Conservation (phyloP, 2,329 filamentous ascomycete genomes). For the Exophiala viscosa region DNA sequence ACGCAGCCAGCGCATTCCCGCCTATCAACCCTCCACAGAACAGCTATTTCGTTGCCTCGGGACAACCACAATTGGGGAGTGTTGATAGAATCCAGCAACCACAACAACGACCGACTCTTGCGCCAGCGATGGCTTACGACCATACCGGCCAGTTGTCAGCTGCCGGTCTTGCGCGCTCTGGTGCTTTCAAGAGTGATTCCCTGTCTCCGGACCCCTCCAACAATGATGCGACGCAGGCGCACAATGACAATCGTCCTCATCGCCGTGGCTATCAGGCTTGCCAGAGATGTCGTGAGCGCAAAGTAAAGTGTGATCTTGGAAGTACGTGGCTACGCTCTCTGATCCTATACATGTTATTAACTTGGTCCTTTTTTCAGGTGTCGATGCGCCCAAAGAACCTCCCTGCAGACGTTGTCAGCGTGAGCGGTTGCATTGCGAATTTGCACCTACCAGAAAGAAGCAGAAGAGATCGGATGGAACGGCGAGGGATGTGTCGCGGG, state of each 20-base stretch:
- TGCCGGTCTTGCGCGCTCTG: constrained; percentile 1
- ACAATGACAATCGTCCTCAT: constrained; percentile 30
- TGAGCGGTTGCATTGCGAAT: constrained; percentile 95
- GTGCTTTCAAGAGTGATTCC: constrained; percentile 16
- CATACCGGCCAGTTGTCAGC: constrained; percentile 11
- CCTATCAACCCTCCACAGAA: constrained; percentile 3
- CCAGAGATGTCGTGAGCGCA: constrained; percentile 48
- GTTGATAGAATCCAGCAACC: constrained; percentile 1
- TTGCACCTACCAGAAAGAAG: constrained; percentile 91
- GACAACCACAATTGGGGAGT: not conserved
- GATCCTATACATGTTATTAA: constrained; percentile 20
- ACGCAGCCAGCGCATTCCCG: too few relatives aligned
- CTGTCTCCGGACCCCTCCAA: constrained; percentile 30
- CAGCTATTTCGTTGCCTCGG: constrained; percentile 22
- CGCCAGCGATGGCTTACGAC: constrained; percentile 18
- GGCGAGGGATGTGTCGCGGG: constrained; percentile 15
- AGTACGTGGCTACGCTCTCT: constrained; percentile 34
- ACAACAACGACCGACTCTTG: constrained; percentile 1
- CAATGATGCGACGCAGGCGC: not conserved
- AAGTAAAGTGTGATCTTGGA: constrained; percentile 48
- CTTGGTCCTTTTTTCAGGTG: constrained; percentile 40
- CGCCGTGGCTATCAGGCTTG: constrained; percentile 49
- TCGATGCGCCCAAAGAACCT: constrained; percentile 90
- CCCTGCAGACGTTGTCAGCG: constrained; percentile 90
- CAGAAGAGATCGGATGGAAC: constrained; percentile 55